Evolutionary conservation across 2,329 filamentous ascomycete genomes (phyloP), one percentile per base, ranked within the genome.

Genomic region (Fonsecaea multimorphosa): DNA sequence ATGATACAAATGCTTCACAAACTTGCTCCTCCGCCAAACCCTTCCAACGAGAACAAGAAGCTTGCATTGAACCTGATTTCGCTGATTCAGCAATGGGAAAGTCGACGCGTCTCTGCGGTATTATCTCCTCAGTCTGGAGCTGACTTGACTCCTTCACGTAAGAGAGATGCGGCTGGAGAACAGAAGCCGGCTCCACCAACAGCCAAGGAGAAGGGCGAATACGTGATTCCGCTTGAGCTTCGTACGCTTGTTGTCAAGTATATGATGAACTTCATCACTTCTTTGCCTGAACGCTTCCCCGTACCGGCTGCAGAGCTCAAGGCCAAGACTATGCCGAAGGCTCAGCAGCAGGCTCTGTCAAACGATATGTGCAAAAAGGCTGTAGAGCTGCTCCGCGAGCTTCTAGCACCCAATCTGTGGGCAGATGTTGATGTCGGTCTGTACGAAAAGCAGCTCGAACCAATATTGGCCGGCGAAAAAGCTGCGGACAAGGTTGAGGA

Each of bases 81-180:
- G 75, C 81, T 99, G 65, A 91, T 99, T 67, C 95, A 92, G 87
- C 87, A 88, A 58, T 99, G 95, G 95, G 95, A 99, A 78, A 86
- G 96, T 75, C 87, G 89, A 65, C 89, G 93, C 16, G 88, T 94
- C 0, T 69, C 73, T 58, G 64, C 73, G 3, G 73, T 72, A 72
- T 78, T 76, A 67, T 66, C 78, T 72, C 27, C 72, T 69, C 54
- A 80, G 78, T 67, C 82, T 77, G 57, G 75, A 4, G 74, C 83
- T 3, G 88, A 89, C 0, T 86, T 90, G 72, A 94, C 92, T 2
- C 92, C 92, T 3, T 88, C 87, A 66, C 68, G 78, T 3, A 72
- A 70, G 36, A 68, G 71, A 52, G 68, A 70, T 44, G 53, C 67
- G 1, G 51, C 80, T 36, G 82, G 81, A 19, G 82, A 86, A 3